Evolutionary conservation across 345 rosid species (phyloP), one percentile per base, ranked within the genome.

Genomic region (Geranium rotundifolium): DNA sequence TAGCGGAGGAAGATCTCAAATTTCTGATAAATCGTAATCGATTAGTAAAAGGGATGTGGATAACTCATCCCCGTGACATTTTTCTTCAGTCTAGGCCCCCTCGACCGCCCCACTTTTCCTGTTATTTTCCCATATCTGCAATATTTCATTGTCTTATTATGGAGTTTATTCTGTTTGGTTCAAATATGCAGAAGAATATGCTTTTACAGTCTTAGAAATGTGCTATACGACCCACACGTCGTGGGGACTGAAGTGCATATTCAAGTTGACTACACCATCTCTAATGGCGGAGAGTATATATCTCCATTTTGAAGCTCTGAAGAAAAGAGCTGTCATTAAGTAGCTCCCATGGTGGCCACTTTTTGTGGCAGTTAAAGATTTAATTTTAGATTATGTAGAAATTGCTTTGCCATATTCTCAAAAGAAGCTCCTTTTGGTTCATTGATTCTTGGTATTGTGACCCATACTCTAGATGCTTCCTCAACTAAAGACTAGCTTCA

Each of bases 301-400:
- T 59, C 56, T 16, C 31, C 7, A 56, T 63, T 72, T 29, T 75
- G 79, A 56, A 63, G 77, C 61, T 67, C 29, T 65, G 71, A 72
- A 19, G 56, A 62, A 74, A 69, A 72, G 77, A 70, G 75, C 56
- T 61, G 77, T 76, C 75, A 65, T 17, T 54, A 29, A 57, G 15
- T 19, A 61, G 67, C 49, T 34, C 29, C 62, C 50, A 56, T 52
- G 63, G 65, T 37, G 29, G 54, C 69, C 76, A 72, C 50, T 17
- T 61, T 70, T 2, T 70, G 64, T 73, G 81, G 84, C 72, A 61
- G 46, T 20, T 41, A 39, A 20, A 19, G 57, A 1, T 20, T 62
- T 8, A 23, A 19, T 8, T 0, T 10, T 46, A 46, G 12, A 46
- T 10, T 14, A 46, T 46, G 16, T 46, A 10, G 52, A 14, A 7